Evolutionary conservation across 345 rosid species (phyloP), one percentile per base, ranked within the genome.

Genomic region (Excoecaria agallocha): DNA sequence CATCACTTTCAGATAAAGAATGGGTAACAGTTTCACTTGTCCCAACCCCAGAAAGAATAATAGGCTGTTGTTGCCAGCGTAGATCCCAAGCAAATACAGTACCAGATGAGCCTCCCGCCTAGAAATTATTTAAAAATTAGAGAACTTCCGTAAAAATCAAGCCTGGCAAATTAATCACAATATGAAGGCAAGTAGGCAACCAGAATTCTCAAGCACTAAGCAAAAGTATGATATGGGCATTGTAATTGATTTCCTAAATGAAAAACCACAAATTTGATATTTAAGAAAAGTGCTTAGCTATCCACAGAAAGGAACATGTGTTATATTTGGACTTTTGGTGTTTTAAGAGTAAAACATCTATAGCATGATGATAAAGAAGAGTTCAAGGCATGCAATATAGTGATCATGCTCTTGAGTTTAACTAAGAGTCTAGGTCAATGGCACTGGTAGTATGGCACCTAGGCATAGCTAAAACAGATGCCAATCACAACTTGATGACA

Each of bases 81-180:
- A 88, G 86, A 82, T 94, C 98, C 98, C 97, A 94, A 51, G 91
- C 97, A 87, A 94, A 90, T 51, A 90, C 84, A 65, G 87, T 81
- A 20, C 97, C 97, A 2, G 85, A 82, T 19, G 98, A 94, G 49
- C 98, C 98, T 78, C 97, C 97, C 16, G 93, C 97, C 98, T 92
- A 80, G 15, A 75, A 59, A 68, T 24, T 56, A 56, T 63, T 49
- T n/a, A n/a, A n/a, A n/a, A n/a, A n/a, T n/a, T n/a, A n/a, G n/a
- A n/a, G n/a, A n/a, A n/a, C n/a, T n/a, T n/a, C n/a, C n/a, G n/a
- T n/a, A n/a, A n/a, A n/a, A n/a, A n/a, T n/a, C n/a, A n/a, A n/a
- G n/a, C n/a, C n/a, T n/a, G n/a, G n/a, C n/a, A n/a, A n/a, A n/a
- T n/a, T n/a, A n/a, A n/a, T n/a, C n/a, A n/a, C n/a, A n/a, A n/a